Base-by-base conservation (phyloP, 495 filamentous ascomycete species). In the Neurospora tetrasperma region DNA sequence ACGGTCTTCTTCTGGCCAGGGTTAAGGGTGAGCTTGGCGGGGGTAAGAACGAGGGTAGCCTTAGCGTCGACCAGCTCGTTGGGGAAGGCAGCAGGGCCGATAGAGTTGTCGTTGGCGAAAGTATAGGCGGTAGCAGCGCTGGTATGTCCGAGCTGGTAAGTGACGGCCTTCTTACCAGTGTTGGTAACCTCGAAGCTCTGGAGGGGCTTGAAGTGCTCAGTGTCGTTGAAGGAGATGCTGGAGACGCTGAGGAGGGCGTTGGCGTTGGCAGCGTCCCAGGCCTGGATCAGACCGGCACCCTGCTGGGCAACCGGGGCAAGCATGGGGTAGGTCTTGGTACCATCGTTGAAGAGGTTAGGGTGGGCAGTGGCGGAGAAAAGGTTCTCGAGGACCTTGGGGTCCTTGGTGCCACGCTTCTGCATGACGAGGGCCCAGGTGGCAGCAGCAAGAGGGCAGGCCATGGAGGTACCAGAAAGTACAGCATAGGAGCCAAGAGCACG, bases 151-250 rank as follows among this genome's bases (percentile, higher is more conserved):
- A 90, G 77, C 11, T 76, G 76, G 78, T 88, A 89, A 31, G 82
- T 85, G 73, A 85, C 79, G 8, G 79, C 78, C 16, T 78, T 78
- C 3, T 74, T 75, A 66, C 85, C 87, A 46, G 83, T 80, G 79
- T 90, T 90, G 72, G 78, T 82, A 77, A 90, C 82, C 72, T 78
- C 82, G 74, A 90, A 87, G 42, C 83, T 79, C 70, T 84, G 79
- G 14, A 79, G 82, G 4, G 80, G 75, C n/a, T 79, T 76, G 66
- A 89, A 82, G 78, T 87, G 71, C 70, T 85, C 82, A 7, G 86
- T 89, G 76, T 90, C 88, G 76, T 89, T 88, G 79, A 89, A 88
- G 23, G 86, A 83, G 43, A 89, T 81, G 75, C 83, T 87, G 38
- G 85, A 86, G 16, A 84, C 82, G 76, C 82, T 84, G 69, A 89